These are phyloP conservation scores for Neopestalotiopsis sp. DNA, from an alignment of 2,329 filamentous ascomycete genomes.

Conservation along the genomic window DNA sequence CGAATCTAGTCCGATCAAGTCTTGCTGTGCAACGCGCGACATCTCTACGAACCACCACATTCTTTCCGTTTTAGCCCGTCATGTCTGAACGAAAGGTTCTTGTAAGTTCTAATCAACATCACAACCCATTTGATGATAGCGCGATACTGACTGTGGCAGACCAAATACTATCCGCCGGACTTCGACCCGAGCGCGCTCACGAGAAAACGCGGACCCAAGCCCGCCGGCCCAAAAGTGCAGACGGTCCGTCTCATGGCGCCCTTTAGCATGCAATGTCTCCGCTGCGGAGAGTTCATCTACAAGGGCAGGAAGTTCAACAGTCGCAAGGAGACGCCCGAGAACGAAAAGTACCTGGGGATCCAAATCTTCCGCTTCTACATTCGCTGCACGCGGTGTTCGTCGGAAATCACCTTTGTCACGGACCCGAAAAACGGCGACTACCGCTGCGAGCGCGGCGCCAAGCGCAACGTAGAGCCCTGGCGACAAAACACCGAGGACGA, in stretches of 20 bases:
- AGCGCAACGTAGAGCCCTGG: slow-evolving; percentile 95
- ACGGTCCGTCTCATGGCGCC: slow-evolving; percentile 91
- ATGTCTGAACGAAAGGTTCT: slow-evolving; percentile 53
- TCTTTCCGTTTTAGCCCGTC: slow-evolving; percentile 23
- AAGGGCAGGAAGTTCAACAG: slow-evolving; percentile 96
- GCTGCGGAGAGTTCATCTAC: slow-evolving; percentile 78
- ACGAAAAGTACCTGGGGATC: slow-evolving; percentile 88
- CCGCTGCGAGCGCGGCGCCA: slow-evolving; percentile 76
- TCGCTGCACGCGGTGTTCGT: slow-evolving; percentile 83
- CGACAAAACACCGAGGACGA: slow-evolving; percentile 65
- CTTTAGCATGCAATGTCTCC: slow-evolving; percentile 61
- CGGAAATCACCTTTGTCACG: slow-evolving; percentile 91
- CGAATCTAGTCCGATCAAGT: neutral
- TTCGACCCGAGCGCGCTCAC: slow-evolving; percentile 88
- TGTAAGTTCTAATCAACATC: neutral
- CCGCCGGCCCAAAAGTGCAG: slow-evolving; percentile 79
- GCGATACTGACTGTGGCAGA: slow-evolving; percentile 19
- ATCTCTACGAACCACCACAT: neutral
- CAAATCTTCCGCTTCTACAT: slow-evolving; percentile 91
- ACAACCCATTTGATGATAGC: neutral
- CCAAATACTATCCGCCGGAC: slow-evolving; percentile 72
- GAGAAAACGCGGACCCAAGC: slow-evolving; percentile 72
- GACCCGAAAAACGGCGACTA: slow-evolving; percentile 94
- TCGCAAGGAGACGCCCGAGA: slow-evolving; percentile 85
- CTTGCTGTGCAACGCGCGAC: neutral